Evolutionary conservation across 352 stramenopile genomes (phyloP), one percentile per base, ranked within the genome.

Genomic region (Pythium sp.): DNA sequence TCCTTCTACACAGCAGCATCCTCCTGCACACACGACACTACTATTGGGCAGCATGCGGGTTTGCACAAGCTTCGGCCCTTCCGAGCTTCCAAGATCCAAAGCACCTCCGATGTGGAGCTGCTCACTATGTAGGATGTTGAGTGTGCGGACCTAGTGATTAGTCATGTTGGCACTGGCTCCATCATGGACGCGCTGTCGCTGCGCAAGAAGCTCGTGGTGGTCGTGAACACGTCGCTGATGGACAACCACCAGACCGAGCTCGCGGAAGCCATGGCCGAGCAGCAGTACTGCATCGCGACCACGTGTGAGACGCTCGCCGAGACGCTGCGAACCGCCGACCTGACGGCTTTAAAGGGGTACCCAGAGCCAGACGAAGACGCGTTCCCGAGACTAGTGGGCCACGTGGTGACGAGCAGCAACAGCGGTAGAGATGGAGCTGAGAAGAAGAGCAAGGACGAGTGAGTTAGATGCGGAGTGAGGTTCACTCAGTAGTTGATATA

Each of bases 201-300:
- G 60, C 68, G 72, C 20, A 98, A 98, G 76, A 81, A 84, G 70
- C 78, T 97, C 30, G 74, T 98, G 28, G 96, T 98, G 6, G 94
- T 99, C 6, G 96, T 98, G 11, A 99, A 99, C 53, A 91, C 82
- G 20, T 54, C 69, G 63, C 85, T 99, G 14, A 99, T 99, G 96
- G 86, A 99, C 86, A 98, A 99, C 85, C 97, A 99, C 77, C 97
- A 99, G 79, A 84, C 79, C 41, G 97, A 99, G 72, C 77, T 99
- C 22, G 96, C 96, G 7, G 78, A 93, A 56, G 95, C 96, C 43
- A 97, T 99, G 85, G 86, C 86, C 18, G 77, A 81, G 24, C 68
- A 84, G 58, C 75, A 72, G 2, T 91, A 84, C 59, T 92, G 85
- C 62, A 68, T 91, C 11, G 68, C 77, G 20, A 91, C 88, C 9